Conservation (phyloP, 2,329 filamentous ascomycete species). For the Pseudogymnoascus sp. region DNA sequence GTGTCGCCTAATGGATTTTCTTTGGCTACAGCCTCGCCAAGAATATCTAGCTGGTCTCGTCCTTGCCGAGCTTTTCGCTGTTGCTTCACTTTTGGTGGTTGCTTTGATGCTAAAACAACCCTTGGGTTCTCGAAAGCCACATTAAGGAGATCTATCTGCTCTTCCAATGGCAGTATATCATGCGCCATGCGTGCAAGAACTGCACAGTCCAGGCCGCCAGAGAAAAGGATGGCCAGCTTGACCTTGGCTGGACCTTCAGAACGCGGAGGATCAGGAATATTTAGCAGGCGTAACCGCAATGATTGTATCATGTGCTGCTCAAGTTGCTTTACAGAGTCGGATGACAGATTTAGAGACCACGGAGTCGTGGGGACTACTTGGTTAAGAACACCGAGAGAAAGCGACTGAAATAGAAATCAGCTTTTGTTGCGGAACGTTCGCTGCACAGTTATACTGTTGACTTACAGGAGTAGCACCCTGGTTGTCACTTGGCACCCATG, state of each 20-base stretch:
- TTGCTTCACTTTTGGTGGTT: constrained; percentile 25
- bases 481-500: constrained; percentile 9
- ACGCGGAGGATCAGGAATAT: constrained; percentile 53
- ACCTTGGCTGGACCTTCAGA: constrained; percentile 32
- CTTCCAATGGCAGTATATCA: constrained; percentile 60
- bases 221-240: constrained; percentile 77
- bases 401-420: constrained; percentile 10
- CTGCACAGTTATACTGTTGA: constrained; percentile 14
- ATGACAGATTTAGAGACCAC: constrained; percentile 32
- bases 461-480: constrained; percentile 12
- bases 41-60: neutral
- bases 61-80: constrained; percentile 14
- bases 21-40: neutral
- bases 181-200: constrained; percentile 75
- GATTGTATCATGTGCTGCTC: constrained; percentile 51
- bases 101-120: constrained; percentile 50
- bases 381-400: constrained; percentile 27
- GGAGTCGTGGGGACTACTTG: constrained; percentile 31
- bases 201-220: constrained; percentile 88
- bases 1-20: neutral
- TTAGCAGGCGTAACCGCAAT: constrained; percentile 54
- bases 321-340: constrained; percentile 47
- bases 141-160: constrained; percentile 82
- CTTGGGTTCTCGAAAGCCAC: constrained; percentile 95
- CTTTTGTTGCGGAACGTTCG: neutral